phyloP scores from a whole-genome alignment of 768 basidiomycete species.

The Lactarius tabidus region DNA sequence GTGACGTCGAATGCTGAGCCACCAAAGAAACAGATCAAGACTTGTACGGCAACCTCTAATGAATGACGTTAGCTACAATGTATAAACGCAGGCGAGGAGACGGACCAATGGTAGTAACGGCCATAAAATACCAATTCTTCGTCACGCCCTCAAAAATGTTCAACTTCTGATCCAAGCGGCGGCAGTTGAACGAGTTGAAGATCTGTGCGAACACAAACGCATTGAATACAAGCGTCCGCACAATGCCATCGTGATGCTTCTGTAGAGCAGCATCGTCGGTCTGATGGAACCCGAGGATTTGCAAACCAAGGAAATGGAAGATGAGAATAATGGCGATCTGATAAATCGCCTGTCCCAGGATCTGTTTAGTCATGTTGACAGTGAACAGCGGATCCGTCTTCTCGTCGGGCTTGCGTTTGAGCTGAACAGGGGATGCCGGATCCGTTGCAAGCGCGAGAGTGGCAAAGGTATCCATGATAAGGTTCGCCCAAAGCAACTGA shows the following conservation, averaged over 20 bases:
- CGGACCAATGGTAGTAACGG: slow-evolving; percentile 79
- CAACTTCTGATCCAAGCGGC: slow-evolving; percentile 77
- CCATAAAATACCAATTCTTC: slow-evolving; percentile 80
- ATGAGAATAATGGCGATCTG: slow-evolving; percentile 80
- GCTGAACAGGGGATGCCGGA: slow-evolving; percentile 73
- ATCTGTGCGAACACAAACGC: slow-evolving; percentile 98
- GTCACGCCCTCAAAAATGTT: slow-evolving; percentile 86
- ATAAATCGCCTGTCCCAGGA: slow-evolving; percentile 82
- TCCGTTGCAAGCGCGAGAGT: slow-evolving; percentile 97
- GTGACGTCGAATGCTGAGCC: slow-evolving; percentile 90
- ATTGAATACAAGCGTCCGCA: slow-evolving; percentile 95
- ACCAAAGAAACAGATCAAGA: slow-evolving; percentile 88
- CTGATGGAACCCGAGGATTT: slow-evolving; percentile 60
- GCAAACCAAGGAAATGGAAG: slow-evolving; percentile 80
- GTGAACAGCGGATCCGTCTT: slow-evolving; percentile 86
- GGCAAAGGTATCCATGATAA: slow-evolving; percentile 98
- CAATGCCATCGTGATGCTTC: slow-evolving; percentile 40
- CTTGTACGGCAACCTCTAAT: slow-evolving; percentile 80
- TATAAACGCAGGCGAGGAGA: slow-evolving; percentile 16
- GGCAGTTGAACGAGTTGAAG: slow-evolving; percentile 90
- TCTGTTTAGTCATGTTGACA: slow-evolving; percentile 96
- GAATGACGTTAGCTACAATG: slow-evolving; percentile 9
- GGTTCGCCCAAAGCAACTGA: slow-evolving; percentile 97
- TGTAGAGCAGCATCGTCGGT: slow-evolving; percentile 31
- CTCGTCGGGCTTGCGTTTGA: slow-evolving; percentile 88